These are phyloP conservation scores for Chaetoceros tenuissimus DNA, from an alignment of 108 stramenopile species.

Conservation along the genomic window DNA sequence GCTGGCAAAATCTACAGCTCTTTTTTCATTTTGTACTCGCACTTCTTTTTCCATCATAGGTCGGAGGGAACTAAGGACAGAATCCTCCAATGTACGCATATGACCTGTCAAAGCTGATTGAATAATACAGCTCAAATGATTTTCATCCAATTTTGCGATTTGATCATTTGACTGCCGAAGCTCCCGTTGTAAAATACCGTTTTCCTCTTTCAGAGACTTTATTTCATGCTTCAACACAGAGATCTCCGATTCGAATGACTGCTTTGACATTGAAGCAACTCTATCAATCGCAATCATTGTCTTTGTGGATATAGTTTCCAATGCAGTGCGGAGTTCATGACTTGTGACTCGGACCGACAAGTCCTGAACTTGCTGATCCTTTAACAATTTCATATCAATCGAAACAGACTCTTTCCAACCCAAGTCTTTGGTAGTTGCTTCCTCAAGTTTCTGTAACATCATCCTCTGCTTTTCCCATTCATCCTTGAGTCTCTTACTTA, in stretches of 20 bases:
- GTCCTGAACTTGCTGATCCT: not conserved
- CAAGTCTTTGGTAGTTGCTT: not conserved
- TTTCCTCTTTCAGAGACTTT: not conserved
- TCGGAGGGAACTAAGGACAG: no score
- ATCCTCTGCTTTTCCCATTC: not conserved
- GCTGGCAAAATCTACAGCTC: no score
- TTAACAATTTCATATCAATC: not conserved
- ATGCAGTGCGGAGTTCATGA: not conserved
- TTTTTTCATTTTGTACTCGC: no score
- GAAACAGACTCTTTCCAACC: not conserved
- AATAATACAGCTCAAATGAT: not conserved
- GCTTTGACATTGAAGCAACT: not conserved
- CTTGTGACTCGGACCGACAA: not conserved
- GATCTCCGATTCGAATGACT: not conserved
- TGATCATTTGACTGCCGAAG: not conserved
- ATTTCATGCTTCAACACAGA: not conserved
- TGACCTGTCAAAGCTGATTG: no score
- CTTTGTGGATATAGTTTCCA: not conserved
- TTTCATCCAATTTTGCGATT: not conserved
- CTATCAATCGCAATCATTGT: not conserved
- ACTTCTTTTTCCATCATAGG: no score
- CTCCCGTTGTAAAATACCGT: not conserved
- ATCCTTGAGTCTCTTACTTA: not conserved
- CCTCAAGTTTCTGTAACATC: not conserved
- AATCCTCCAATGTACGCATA: no score